Percentiles rank a stretch among this genome's conserved stretches.
Conservation (phyloP, 2,329 filamentous ascomycete species). For the Colletotrichum cordylinicola region DNA sequence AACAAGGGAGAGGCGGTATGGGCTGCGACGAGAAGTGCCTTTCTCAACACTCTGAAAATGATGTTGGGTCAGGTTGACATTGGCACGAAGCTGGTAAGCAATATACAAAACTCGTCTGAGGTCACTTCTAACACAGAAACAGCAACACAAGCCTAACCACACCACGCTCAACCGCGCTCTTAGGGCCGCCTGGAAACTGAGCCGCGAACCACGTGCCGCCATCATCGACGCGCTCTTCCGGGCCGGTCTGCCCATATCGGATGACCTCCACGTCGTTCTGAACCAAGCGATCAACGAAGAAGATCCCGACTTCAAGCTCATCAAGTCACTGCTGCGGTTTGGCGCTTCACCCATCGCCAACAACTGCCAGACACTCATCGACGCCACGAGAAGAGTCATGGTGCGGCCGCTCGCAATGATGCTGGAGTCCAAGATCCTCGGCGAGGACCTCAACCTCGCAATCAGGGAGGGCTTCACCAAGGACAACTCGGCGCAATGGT, state of each 20-base stretch:
- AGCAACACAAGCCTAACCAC: conserved; percentile 50
- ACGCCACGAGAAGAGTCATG: conserved; percentile 48
- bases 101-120: neutral
- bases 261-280: conserved; percentile 56
- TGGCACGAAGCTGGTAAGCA: conserved; percentile 45
- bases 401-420: conserved; percentile 46
- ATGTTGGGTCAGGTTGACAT: conserved; percentile 53
- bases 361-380: conserved; percentile 57
- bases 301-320: conserved; percentile 30
- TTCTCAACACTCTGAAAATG: conserved; percentile 54
- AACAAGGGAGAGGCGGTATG: conserved; percentile 61
- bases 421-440: conserved; percentile 44
- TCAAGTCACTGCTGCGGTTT: conserved; percentile 30
- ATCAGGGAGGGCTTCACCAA: conserved; percentile 52
- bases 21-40: conserved; percentile 57
- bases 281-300: conserved; percentile 60
- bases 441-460: conserved; percentile 47
- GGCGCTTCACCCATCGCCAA: conserved; percentile 59
- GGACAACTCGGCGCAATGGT: conserved; percentile 47
- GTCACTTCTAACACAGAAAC: conserved; percentile 13
- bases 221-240: conserved; percentile 57
- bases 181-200: conserved; percentile 59
- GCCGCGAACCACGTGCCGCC: conserved; percentile 51
- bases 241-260: conserved; percentile 52
- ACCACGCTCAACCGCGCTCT: conserved; percentile 55